phyloP scores from a whole-genome alignment of 805 yeast species.

The Wickerhamomyces pijperi region DNA sequence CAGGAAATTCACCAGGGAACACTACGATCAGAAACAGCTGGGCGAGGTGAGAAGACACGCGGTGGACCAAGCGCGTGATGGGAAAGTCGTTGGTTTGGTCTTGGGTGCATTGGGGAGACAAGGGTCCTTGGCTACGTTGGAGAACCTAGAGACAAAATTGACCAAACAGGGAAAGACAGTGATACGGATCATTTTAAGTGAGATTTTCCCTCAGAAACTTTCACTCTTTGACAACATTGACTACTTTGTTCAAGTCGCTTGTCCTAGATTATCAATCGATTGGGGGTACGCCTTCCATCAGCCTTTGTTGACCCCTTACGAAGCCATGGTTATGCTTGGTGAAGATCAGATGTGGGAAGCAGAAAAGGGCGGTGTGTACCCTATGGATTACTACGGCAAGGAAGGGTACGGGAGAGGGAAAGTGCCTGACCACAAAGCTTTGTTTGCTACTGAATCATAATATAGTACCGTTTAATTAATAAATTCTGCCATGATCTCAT shows the following conservation, averaged over 20 bases:
- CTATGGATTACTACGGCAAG: constrained; percentile 89
- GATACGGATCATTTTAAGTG: constrained; percentile 77
- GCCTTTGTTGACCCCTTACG: constrained; percentile 91
- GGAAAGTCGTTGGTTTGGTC: constrained; percentile 55
- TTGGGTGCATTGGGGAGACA: constrained; percentile 94
- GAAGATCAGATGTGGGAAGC: constrained; percentile 53
- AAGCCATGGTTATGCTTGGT: constrained; percentile 81
- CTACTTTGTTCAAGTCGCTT: constrained; percentile 94
- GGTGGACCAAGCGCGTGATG: constrained; percentile 37
- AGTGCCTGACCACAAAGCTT: constrained; percentile 34
- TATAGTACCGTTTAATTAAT: too few relatives aligned
- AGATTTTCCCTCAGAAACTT: constrained; percentile 85
- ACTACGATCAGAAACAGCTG: constrained; percentile 80
- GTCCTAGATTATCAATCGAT: constrained; percentile 91
- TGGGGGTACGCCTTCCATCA: constrained; percentile 97
- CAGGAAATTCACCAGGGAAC: constrained; percentile 79
- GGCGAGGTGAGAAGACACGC: constrained; percentile 66
- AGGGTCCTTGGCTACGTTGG: constrained; percentile 74
- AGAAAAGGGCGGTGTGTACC: constrained; percentile 44
- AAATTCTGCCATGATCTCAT: too few relatives aligned
- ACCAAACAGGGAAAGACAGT: constrained; percentile 47
- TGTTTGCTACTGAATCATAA: too few relatives aligned
- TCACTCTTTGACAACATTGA: constrained; percentile 90
- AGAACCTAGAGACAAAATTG: constrained; percentile 48
- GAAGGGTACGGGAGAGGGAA: constrained; percentile 90